Evolutionary conservation across 2,329 filamentous ascomycete species (phyloP).

Genomic region (Talaromyces rugulosus): DNA sequence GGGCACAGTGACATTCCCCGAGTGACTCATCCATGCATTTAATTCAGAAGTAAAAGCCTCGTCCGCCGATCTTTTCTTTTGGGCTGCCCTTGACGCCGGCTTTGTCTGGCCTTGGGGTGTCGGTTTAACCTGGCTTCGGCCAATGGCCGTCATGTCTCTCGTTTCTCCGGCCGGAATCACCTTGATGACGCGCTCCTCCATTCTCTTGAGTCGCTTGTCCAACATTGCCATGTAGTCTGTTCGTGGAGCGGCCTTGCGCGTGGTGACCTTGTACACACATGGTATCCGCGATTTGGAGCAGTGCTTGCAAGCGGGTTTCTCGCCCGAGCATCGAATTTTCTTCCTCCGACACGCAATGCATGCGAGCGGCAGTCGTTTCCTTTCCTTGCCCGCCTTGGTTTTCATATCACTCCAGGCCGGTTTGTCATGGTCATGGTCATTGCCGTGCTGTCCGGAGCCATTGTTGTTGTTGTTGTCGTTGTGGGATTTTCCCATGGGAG

Average conservation of each 20-base stretch:
- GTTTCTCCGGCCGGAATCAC: conserved; percentile 84
- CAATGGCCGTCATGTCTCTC: conserved; percentile 62
- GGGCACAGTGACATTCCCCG: conserved; percentile 45
- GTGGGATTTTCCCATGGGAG: conserved; percentile 17
- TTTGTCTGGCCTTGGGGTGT: conserved; percentile 56
- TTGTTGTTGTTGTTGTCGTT: conserved; percentile 14
- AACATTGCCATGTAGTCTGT: conserved; percentile 99
- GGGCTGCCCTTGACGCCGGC: conserved; percentile 46
- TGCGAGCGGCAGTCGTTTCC: conserved; percentile 85
- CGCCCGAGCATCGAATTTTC: conserved; percentile 96
- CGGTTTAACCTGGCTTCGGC: conserved; percentile 80
- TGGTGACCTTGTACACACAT: conserved; percentile 96
- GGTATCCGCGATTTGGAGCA: conserved; percentile 88
- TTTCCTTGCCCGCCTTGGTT: conserved; percentile 90
- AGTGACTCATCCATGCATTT: conserved; percentile 70
- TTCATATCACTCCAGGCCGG: conserved; percentile 77
- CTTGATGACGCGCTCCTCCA: conserved; percentile 98
- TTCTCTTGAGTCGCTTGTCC: conserved; percentile 89
- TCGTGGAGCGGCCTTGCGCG: conserved; percentile 84
- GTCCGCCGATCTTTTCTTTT: conserved; percentile 77
- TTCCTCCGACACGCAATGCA: conserved; percentile 95
- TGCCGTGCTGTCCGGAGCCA: conserved; percentile 34
- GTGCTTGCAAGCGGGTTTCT: conserved; percentile 97
- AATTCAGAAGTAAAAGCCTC: conserved; percentile 82
- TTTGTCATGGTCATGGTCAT: conserved; percentile 56